phyloP scores from a whole-genome alignment of 805 yeast genomes.

The Phaffomyces thermotolerans region DNA sequence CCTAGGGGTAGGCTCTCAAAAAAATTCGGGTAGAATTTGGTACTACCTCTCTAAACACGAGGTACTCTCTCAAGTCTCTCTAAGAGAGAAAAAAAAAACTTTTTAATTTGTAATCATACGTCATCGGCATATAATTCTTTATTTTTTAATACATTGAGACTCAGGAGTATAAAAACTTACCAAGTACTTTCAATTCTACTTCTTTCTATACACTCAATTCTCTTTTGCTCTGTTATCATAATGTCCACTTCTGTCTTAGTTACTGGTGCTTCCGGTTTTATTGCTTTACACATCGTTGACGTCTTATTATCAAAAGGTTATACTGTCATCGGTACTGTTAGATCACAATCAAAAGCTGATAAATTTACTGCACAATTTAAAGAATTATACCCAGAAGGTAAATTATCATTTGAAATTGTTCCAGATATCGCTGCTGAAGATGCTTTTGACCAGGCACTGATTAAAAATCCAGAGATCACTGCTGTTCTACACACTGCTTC shows the following conservation, averaged over 20 bases:
- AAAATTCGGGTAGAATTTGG: too few species aligned
- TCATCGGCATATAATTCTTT: too few species aligned
- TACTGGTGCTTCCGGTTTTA: slow-evolving; percentile 44
- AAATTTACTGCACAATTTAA: slow-evolving; percentile 24
- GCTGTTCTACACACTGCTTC: slow-evolving; percentile 58
- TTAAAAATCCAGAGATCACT: slow-evolving; percentile 41
- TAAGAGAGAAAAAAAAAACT: too few species aligned
- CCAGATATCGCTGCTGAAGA: slow-evolving; percentile 38
- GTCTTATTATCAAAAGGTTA: slow-evolving; percentile 32
- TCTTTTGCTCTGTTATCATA: not conserved
- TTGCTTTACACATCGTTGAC: slow-evolving; percentile 38
- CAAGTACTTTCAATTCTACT: not conserved
- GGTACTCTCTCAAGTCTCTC: too few species aligned
- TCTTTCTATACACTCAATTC: not conserved
- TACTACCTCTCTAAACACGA: too few species aligned
- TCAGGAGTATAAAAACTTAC: too few species aligned
- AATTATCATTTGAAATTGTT: slow-evolving; percentile 39
- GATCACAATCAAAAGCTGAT: slow-evolving; percentile 33
- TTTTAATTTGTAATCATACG: too few species aligned
- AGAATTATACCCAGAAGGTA: slow-evolving; percentile 25
- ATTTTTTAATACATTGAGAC: too few species aligned
- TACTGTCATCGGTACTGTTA: slow-evolving; percentile 39
- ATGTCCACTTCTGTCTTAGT: slow-evolving; percentile 25
- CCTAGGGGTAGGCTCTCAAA: too few species aligned
- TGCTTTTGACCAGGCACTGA: slow-evolving; percentile 40